These are phyloP conservation scores for Plasmodium gaboni DNA, from an alignment of 169 alveolate genomes.

Conservation along the genomic window DNA sequence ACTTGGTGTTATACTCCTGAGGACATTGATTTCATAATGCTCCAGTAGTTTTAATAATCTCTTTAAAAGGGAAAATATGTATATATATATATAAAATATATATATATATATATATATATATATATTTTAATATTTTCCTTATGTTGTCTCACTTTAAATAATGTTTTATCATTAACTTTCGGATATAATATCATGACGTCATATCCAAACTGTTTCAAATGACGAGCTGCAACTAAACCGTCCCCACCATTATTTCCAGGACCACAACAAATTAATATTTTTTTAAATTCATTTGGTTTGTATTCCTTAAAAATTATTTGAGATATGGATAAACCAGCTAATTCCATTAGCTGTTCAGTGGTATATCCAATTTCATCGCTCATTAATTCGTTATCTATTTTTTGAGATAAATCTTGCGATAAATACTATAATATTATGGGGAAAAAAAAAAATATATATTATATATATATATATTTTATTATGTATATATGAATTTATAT, in stretches of 20 bases:
- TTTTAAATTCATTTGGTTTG: conserved; percentile 52
- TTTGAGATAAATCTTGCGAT: conserved; percentile 73
- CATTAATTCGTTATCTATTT: conserved; percentile 87
- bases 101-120: conserved; percentile 23
- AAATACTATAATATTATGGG: conserved; percentile 28
- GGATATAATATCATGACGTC: conserved; percentile 85
- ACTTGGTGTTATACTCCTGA: conserved; percentile 14
- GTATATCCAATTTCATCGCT: conserved; percentile 86
- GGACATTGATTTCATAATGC: conserved; percentile 46
- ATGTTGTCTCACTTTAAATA: conserved; percentile 77
- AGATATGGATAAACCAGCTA: conserved; percentile 92
- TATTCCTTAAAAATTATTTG: conserved; percentile 82
- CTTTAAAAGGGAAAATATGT: conserved; percentile 15
- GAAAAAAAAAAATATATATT: conserved; percentile 5
- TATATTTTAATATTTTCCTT: conserved; percentile 1
- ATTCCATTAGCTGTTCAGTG: conserved; percentile 90
- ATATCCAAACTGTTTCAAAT: conserved; percentile 86
- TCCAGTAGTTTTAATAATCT: conserved; percentile 25
- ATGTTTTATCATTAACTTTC: conserved; percentile 81
- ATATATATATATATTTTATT: background rate
- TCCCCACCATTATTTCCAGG: conserved; percentile 96
- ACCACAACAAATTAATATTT: conserved; percentile 88
- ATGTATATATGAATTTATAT: background rate
- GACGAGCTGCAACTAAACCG: conserved; percentile 92
- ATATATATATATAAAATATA: background rate